Conservation (phyloP, 176 grass and related monocot species). For the Carex myosuroides region DNA sequence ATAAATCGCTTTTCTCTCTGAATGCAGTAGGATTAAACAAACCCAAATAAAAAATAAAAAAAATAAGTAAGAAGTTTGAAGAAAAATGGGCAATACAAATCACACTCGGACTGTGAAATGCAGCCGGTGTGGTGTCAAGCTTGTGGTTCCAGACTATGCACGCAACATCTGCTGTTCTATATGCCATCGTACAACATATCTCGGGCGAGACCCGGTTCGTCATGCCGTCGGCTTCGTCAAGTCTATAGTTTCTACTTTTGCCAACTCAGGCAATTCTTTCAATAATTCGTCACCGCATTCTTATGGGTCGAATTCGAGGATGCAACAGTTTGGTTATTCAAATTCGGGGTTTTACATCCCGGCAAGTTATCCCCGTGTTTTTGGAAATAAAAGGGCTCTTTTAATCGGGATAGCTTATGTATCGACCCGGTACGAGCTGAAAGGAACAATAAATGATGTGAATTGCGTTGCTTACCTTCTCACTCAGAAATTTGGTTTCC, state of each 20-base stretch:
- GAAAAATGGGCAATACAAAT: conserved; percentile 39
- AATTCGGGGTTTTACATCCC: background rate
- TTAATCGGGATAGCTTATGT: conserved; percentile 78
- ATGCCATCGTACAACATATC: conserved; percentile 35
- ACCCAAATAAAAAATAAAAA: background rate
- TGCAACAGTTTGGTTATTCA: background rate
- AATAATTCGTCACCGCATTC: background rate
- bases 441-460: conserved; percentile 75
- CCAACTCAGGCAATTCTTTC: background rate
- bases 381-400: conserved; percentile 61
- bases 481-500: conserved; percentile 43
- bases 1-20: background rate
- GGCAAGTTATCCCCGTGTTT: conserved; percentile 26
- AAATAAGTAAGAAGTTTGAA: background rate
- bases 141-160: conserved; percentile 22
- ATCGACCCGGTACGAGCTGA: conserved; percentile 52
- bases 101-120: conserved; percentile 18
- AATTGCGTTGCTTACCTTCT: conserved; percentile 59
- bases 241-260: conserved; percentile 31
- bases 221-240: conserved; percentile 52
- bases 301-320: background rate
- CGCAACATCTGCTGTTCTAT: conserved; percentile 48
- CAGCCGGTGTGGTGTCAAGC: conserved; percentile 36
- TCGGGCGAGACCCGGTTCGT: conserved; percentile 33
- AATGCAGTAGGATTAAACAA: background rate